Percentiles rank a stretch among this genome's conserved stretches.
Conservation (phyloP, 352 stramenopile species). For the Pythium apleroticum region DNA sequence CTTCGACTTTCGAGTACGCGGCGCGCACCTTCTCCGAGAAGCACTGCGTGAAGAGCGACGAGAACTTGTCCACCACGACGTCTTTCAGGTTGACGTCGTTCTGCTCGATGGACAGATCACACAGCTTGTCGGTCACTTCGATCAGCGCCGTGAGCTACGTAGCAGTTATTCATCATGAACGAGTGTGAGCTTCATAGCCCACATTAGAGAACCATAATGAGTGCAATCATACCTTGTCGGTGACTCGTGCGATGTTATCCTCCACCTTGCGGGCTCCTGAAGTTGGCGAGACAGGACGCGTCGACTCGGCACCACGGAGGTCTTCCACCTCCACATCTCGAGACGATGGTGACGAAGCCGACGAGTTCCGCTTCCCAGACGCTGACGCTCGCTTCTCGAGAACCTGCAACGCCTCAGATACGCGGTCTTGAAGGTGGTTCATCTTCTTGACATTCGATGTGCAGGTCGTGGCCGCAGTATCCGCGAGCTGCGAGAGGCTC, state of each 20-base stretch:
- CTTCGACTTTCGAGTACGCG: conserved; percentile 65
- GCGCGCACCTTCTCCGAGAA: conserved; percentile 67
- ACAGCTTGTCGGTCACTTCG: conserved; percentile 68
- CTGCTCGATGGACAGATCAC: conserved; percentile 73
- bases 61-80: conserved; percentile 62
- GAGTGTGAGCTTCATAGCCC: background rate
- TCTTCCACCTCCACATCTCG: conserved; percentile 47
- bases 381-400: conserved; percentile 58
- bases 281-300: conserved; percentile 36
- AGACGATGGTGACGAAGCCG: conserved; percentile 17
- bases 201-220: background rate
- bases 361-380: conserved; percentile 26
- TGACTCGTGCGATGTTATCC: conserved; percentile 63
- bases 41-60: conserved; percentile 69
- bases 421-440: conserved; percentile 55
- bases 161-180: background rate
- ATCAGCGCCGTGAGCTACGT: conserved; percentile 48
- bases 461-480: conserved; percentile 56
- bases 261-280: conserved; percentile 59
- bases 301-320: conserved; percentile 48
- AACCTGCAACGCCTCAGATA: conserved; percentile 64
- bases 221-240: conserved; percentile 48
- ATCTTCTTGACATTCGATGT: conserved; percentile 62
- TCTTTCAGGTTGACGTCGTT: conserved; percentile 76
- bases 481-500: conserved; percentile 48